Conservation (phyloP, 371 early-diverging fungal species). For the Smittium culicis region DNA sequence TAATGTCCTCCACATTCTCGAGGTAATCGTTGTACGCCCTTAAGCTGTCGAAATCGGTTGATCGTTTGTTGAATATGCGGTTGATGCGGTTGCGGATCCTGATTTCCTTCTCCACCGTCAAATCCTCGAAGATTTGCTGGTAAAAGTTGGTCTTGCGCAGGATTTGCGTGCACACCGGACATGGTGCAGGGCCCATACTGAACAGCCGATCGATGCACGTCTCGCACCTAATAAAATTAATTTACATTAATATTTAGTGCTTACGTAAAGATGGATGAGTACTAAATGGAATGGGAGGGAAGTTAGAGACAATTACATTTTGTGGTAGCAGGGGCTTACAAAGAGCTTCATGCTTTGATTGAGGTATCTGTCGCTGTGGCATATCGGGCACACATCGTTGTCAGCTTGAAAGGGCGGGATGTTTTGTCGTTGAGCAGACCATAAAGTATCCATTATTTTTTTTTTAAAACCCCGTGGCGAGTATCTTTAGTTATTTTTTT, state of each 20-base stretch:
- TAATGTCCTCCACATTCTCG: conserved; percentile 80
- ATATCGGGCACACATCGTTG: conserved; percentile 90
- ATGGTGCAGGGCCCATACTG: conserved; percentile 75
- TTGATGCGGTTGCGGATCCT: conserved; percentile 66
- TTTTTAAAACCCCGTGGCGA: no score
- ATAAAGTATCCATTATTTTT: conserved; percentile 23
- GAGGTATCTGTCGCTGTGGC: conserved; percentile 86
- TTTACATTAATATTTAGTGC: no score
- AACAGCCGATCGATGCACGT: conserved; percentile 77
- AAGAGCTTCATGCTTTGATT: conserved; percentile 84
- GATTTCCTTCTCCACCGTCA: conserved; percentile 90
- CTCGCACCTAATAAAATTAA: conserved; percentile 60
- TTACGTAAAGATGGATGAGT: no score
- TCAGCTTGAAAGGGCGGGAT: conserved; percentile 22
- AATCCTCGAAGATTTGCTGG: conserved; percentile 82
- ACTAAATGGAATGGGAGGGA: no score
- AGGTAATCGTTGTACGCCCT: conserved; percentile 77
- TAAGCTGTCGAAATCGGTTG: conserved; percentile 70
- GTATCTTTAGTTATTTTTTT: no score
- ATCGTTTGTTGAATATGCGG: conserved; percentile 74
- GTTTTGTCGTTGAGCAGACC: conserved; percentile 21
- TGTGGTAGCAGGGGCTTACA: conserved; percentile 96
- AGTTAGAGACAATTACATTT: conserved; percentile 46
- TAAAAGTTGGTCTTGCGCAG: conserved; percentile 74
- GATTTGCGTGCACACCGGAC: conserved; percentile 75